Conservation (phyloP, 352 stramenopile genomes). For the Globisporangium megalacanthum region DNA sequence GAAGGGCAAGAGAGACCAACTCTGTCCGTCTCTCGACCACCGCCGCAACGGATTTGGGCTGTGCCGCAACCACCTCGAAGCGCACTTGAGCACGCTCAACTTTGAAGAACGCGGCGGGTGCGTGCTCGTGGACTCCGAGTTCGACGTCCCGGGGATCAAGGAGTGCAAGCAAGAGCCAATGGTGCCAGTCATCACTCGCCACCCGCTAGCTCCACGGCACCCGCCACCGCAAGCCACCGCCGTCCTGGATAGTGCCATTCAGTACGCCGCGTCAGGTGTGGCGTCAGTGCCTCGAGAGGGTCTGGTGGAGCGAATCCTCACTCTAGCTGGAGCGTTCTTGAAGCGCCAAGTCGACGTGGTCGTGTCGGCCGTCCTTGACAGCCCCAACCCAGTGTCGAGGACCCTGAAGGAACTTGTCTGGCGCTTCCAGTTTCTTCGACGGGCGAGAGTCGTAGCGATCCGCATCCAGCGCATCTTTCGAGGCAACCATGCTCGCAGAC, state of each 20-base stretch:
- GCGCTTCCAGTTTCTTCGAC: slow-evolving; percentile 52
- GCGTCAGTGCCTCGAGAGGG: background rate
- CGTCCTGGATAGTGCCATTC: background rate
- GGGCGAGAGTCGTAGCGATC: slow-evolving; percentile 41
- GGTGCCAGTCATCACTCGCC: slow-evolving; percentile 15
- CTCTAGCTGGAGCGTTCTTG: background rate
- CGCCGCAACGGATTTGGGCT: slow-evolving; percentile 57
- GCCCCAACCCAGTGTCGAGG: slow-evolving; percentile 35
- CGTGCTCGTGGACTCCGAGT: slow-evolving; percentile 47
- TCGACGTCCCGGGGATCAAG: slow-evolving; percentile 54
- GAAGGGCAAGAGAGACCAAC: slow-evolving; percentile 19
- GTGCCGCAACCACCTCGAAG: slow-evolving; percentile 68
- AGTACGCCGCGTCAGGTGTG: background rate
- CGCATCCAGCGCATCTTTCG: slow-evolving; percentile 65
- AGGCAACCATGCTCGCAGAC: slow-evolving; percentile 47
- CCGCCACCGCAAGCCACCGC: slow-evolving; percentile 16
- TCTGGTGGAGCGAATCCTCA: background rate
- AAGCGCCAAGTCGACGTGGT: background rate
- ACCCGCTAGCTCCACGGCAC: slow-evolving; percentile 50
- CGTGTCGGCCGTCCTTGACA: slow-evolving; percentile 15
- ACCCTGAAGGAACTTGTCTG: slow-evolving; percentile 51
- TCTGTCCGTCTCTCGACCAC: slow-evolving; percentile 45
- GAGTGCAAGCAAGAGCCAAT: slow-evolving; percentile 41
- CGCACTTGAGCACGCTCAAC: slow-evolving; percentile 41
- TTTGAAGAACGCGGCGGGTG: slow-evolving; percentile 42